Percentiles rank a stretch among this genome's conserved stretches.
These are phyloP conservation scores for Coprinopsis sp. DNA, from an alignment of 768 basidiomycete species.

Conservation along the genomic window DNA sequence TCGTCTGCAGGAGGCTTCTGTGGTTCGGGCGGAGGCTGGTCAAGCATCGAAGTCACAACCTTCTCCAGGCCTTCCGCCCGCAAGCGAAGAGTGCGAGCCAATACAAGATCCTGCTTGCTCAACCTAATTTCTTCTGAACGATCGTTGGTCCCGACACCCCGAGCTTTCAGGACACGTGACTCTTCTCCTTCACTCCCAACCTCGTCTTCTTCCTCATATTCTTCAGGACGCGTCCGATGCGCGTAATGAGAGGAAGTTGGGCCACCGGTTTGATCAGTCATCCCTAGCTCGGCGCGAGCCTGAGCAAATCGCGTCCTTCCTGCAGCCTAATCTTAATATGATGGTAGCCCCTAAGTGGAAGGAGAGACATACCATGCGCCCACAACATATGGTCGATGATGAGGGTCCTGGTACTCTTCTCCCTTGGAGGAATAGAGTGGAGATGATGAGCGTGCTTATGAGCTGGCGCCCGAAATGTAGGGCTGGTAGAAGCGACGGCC, in stretches of 20 bases:
- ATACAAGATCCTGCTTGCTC: constrained; percentile 52
- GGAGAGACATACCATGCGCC: constrained; percentile 52
- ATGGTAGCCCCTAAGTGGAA: background rate
- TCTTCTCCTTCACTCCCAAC: constrained; percentile 62
- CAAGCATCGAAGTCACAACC: constrained; percentile 75
- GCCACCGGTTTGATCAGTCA: constrained; percentile 78
- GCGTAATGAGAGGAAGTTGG: constrained; percentile 52
- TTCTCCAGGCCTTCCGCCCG: constrained; percentile 82
- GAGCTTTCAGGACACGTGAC: constrained; percentile 43
- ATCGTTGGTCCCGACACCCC: constrained; percentile 41
- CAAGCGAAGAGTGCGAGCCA: constrained; percentile 61
- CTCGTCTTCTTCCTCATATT: constrained; percentile 73
- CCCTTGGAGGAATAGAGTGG: constrained; percentile 80
- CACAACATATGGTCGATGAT: constrained; percentile 87
- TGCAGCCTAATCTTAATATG: background rate
- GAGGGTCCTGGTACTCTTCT: constrained; percentile 84
- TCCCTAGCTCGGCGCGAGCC: constrained; percentile 79
- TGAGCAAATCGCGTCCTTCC: constrained; percentile 58
- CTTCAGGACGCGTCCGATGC: constrained; percentile 69
- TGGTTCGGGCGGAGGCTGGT: constrained; percentile 66
- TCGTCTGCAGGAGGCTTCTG: constrained; percentile 37
- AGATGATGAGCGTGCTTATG: constrained; percentile 88
- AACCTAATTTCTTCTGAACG: constrained; percentile 56
- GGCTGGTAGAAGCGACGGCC: background rate
- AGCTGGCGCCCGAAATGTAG: constrained; percentile 63